Evolutionary conservation across 2,329 filamentous ascomycete species (phyloP), one percentile per base, ranked within the genome.

Genomic region (Aspergillus carbonarius): DNA sequence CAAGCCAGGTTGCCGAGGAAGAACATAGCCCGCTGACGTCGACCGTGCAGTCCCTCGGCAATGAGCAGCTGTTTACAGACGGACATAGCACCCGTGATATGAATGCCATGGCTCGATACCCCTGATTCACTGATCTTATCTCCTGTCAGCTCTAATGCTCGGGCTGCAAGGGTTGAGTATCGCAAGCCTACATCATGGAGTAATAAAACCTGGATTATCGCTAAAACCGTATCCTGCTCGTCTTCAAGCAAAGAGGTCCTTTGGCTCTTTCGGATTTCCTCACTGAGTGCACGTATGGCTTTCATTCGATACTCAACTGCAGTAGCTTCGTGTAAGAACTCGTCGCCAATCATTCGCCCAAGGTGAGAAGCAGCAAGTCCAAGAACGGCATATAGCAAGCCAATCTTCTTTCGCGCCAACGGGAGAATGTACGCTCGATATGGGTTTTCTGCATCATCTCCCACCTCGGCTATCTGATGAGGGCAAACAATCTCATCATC

Each of bases 31-130:
- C 69, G 60, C 27, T 67, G 64, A 10, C 69, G 63, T n/a, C 64
- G 59, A 12, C 61, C 54, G 17, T 61, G 65, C 13, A 72, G 59
- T 7, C 54, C 61, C 25, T 70, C 64, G 7, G 61, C 57, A 6
- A 71, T 60, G 18, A 64, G 57, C 7, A 72, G 47, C 9, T 67
- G 66, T 34, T 68, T 70, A 50, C 70, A 72, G 13, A 73, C 70
- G 1, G 71, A 73, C 63, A 73, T 65, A 1, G 70, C 70, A 6
- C 70, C 70, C 2, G 70, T 71, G 10, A 72, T 72, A 50, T 72
- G 71, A 37, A 66, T 69, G 1, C 71, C 71, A 40, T 72, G 70
- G 1, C 60, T 65, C 3, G 71, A 73, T 7, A 72, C 64, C 9
- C 71, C 70, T 1, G 70, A 63, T 59, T 72, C 71, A n/a, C 60